These are phyloP conservation scores for Candida lessepsii DNA, from an alignment of 805 yeast species.

Conservation along the genomic window DNA sequence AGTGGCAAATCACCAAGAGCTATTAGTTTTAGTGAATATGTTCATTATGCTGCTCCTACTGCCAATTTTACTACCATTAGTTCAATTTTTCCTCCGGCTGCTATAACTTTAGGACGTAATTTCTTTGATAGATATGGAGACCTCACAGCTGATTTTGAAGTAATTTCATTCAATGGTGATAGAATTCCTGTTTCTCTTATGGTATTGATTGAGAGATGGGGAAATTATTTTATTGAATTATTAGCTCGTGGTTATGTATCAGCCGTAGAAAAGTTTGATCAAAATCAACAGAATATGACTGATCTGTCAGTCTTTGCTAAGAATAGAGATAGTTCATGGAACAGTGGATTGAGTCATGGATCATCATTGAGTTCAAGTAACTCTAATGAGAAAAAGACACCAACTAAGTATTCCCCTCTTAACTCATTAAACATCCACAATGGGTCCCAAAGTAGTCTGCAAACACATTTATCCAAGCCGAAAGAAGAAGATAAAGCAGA, in stretches of 20 bases:
- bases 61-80: conserved; percentile 62
- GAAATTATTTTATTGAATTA: conserved; percentile 61
- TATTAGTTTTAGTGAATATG: conserved; percentile 63
- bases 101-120: conserved; percentile 73
- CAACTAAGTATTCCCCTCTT: background rate
- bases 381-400: conserved; percentile 5
- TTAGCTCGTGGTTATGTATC: conserved; percentile 63
- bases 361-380: conserved; percentile 14
- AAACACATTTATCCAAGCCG: conserved; percentile 1
- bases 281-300: conserved; percentile 17
- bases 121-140: conserved; percentile 68
- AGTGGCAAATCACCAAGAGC: conserved; percentile 21
- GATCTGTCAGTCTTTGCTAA: background rate
- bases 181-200: conserved; percentile 60
- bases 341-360: conserved; percentile 7
- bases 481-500: conserved; percentile 2
- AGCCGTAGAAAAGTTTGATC: conserved; percentile 46
- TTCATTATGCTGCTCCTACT: conserved; percentile 73
- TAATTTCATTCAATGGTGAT: conserved; percentile 68
- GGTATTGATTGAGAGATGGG: conserved; percentile 74
- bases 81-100: conserved; percentile 73
- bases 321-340: conserved; percentile 2
- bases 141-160: conserved; percentile 67
- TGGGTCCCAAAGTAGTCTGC: background rate
- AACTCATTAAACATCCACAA: conserved; percentile 1